Base-by-base conservation (phyloP, 495 filamentous ascomycete species). In the Elasticomyces elasticus region DNA sequence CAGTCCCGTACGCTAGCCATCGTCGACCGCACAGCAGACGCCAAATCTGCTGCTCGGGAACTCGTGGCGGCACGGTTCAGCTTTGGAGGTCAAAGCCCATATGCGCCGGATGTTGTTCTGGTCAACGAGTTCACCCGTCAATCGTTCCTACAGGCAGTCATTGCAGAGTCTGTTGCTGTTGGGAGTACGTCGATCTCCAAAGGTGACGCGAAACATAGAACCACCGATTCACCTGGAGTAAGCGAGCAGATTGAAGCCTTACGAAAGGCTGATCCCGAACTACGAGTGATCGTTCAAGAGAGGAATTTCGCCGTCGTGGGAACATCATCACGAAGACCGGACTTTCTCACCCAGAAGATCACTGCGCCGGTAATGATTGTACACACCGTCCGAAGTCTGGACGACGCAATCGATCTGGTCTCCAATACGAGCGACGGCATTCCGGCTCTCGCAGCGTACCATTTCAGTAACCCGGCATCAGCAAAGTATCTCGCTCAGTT, bases 41-140 rank as follows among this genome's bases (percentile, higher is more conserved):
- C 79, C 5, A 44, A 66, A 15, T 61, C 59, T 12, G 76, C 78
- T 1, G 76, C 76, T 6, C 46, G 67, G 49, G 64, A 67, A 3
- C 61, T 81, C 12, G 71, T 74, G 0, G 62, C 64, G 1, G 74
- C 78, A 20, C 65, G 77, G 11, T 77, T 78, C 51, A 67, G 66
- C 15, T 73, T 79, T 13, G 68, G 70, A 5, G 78, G 77, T 1
- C 65, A 62, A 1, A 76, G 75, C 0, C 66, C 74, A 0, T 79
- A 79, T 64, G 69, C 74, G 3, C 77, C 77, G 1, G 77, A 79
- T 59, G 19, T 76, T 2, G 76, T 80, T 0, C 56, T 80, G 0
- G 77, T 81, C 22, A 74, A 81, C 49, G 76, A 80, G 58, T 80
- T 73, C 54, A 69, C 66, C 5, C 76, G 76, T 68, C 69, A 74